Conservation (phyloP, 2,329 filamentous ascomycete genomes). For the Aspergillus phoenicis region DNA sequence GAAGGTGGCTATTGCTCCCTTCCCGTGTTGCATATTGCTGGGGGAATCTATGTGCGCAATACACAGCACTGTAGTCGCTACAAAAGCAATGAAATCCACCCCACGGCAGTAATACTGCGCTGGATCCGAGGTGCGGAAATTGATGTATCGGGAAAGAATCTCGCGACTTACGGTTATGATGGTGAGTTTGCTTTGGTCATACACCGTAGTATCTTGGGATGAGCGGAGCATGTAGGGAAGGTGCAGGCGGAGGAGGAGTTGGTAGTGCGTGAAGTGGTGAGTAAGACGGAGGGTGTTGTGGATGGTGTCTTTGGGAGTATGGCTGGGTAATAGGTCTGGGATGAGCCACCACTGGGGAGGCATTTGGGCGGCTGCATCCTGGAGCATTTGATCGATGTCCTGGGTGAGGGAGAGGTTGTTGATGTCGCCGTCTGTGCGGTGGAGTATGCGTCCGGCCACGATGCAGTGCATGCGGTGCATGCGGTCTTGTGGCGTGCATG, state of each 20-base stretch:
- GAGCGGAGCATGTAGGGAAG: constrained; percentile 57
- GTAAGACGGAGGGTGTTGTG: constrained; percentile 43
- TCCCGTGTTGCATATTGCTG: not conserved
- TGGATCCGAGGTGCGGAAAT: constrained; percentile 49
- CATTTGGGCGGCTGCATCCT: constrained; percentile 47
- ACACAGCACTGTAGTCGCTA: constrained; percentile 45
- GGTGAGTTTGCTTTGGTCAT: constrained; percentile 54
- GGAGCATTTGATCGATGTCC: constrained; percentile 51
- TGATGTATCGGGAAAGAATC: constrained; percentile 52
- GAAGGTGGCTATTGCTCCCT: not conserved
- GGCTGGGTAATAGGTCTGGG: constrained; percentile 22
- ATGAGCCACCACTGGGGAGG: constrained; percentile 54
- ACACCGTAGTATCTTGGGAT: constrained; percentile 31
- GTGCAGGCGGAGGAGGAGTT: constrained; percentile 56
- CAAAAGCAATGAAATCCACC: constrained; percentile 54
- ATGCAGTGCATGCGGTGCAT: constrained; percentile 52
- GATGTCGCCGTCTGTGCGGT: constrained; percentile 47
- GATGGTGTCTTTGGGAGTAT: constrained; percentile 24
- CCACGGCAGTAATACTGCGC: constrained; percentile 50
- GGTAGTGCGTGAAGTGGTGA: constrained; percentile 56
- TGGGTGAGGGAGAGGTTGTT: constrained; percentile 47
- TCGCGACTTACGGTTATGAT: constrained; percentile 56
- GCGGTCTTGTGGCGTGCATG: constrained; percentile 38
- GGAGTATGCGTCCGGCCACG: constrained; percentile 52
- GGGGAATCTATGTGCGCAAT: constrained; percentile 53